phyloP scores from a whole-genome alignment of 2,329 filamentous ascomycete genomes.

The Verticillium longisporum region DNA sequence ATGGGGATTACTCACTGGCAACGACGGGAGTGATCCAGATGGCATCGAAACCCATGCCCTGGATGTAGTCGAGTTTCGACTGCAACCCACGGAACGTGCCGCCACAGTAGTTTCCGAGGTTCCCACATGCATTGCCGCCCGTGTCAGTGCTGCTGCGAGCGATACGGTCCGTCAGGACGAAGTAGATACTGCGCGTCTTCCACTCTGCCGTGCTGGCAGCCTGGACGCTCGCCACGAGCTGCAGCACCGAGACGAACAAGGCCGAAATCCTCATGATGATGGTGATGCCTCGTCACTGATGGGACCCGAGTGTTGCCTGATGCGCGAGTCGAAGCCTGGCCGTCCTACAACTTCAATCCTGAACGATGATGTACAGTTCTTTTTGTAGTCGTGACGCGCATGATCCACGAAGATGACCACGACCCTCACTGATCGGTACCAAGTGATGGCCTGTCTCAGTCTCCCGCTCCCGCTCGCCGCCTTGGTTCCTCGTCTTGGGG shows the following conservation, averaged over 20 bases:
- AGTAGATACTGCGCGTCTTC: conserved; percentile 51
- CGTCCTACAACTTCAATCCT: not conserved
- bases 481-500: not conserved
- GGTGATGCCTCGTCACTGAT: not conserved
- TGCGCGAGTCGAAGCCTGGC: not conserved
- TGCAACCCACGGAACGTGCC: conserved; percentile 54
- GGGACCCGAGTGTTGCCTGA: not conserved
- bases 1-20: conserved; percentile 22
- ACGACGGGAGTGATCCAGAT: conserved; percentile 55
- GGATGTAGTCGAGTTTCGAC: conserved; percentile 56
- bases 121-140: conserved; percentile 32
- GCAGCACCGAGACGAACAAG: not conserved
- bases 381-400: not conserved
- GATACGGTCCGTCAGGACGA: conserved; percentile 50
- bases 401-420: not conserved
- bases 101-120: conserved; percentile 47
- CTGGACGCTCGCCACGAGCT: not conserved
- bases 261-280: not conserved
- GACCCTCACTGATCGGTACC: not conserved
- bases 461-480: not conserved
- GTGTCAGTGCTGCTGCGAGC: conserved; percentile 38
- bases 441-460: not conserved
- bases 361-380: not conserved
- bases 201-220: conserved; percentile 26
- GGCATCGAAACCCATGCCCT: conserved; percentile 53